A percentile compares a stretch with the other conserved stretches of the same genome.
Evolutionary conservation across 192 early-diverging fungal genomes (phyloP).

Genomic region (Coemansia sp.): DNA sequence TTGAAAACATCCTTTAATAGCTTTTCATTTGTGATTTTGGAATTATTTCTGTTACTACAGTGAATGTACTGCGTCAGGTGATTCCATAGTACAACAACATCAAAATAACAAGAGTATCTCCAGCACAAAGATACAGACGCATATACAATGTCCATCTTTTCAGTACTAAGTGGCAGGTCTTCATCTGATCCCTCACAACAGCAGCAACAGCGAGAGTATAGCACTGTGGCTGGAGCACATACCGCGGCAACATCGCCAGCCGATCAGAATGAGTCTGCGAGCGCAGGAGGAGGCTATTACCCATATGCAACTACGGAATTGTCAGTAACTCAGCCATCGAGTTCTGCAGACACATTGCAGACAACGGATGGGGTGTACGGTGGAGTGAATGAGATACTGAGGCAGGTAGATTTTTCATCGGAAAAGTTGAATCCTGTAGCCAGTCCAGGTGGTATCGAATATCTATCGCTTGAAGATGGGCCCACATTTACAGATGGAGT

Average conservation of each 20-base stretch:
- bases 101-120: background rate
- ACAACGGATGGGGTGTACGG: conserved; percentile 36
- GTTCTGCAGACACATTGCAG: conserved; percentile 3
- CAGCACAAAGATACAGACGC: background rate
- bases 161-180: conserved; percentile 32
- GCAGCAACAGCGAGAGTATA: conserved; percentile 28
- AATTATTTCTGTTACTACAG: no score
- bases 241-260: conserved; percentile 12
- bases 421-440: conserved; percentile 32
- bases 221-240: background rate
- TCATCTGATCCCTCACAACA: conserved; percentile 25
- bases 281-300: conserved; percentile 21
- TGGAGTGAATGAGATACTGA: conserved; percentile 49
- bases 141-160: conserved; percentile 50
- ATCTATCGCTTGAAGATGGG: conserved; percentile 51
- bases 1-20: no score
- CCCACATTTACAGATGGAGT: conserved; percentile 45
- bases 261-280: conserved; percentile 4
- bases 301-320: conserved; percentile 14
- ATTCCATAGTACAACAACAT: background rate
- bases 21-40: no score
- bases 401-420: conserved; percentile 50
- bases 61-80: background rate
- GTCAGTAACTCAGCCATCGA: conserved; percentile 6
- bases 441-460: conserved; percentile 44